These are phyloP conservation scores for Suillus plorans DNA, from an alignment of 768 basidiomycete species.

Conservation along the genomic window DNA sequence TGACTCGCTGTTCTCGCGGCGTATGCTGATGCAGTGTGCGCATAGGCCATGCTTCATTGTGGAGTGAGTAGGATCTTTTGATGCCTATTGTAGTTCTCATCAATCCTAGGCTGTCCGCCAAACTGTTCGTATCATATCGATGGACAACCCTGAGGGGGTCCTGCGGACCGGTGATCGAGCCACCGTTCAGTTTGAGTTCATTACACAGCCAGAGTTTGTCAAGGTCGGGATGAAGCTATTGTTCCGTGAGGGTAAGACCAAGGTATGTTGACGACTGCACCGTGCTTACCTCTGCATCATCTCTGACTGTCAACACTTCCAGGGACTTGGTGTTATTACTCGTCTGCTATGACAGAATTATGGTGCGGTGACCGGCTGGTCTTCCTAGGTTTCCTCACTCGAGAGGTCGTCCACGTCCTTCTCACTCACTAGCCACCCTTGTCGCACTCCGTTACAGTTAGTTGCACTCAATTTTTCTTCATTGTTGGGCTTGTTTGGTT, in stretches of 20 bases:
- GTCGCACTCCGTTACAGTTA: no score
- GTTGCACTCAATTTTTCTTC: not conserved
- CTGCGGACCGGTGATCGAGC: constrained; percentile 94
- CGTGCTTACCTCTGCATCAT: constrained; percentile 4
- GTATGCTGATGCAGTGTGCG: not conserved
- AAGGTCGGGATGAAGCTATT: constrained; percentile 93
- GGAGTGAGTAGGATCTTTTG: constrained; percentile 50
- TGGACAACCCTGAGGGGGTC: constrained; percentile 88
- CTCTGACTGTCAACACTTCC: constrained; percentile 9
- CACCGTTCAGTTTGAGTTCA: constrained; percentile 93
- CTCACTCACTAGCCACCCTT: not conserved
- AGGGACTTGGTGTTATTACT: constrained; percentile 82
- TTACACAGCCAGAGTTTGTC: constrained; percentile 87
- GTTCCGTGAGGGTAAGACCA: constrained; percentile 95
- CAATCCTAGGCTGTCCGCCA: constrained; percentile 74
- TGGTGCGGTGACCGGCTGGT: not conserved
- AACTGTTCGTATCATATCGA: constrained; percentile 86
- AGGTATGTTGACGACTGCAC: constrained; percentile 45
- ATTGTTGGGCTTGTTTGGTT: not conserved
- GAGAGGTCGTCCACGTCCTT: not conserved
- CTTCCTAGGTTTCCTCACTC: not conserved
- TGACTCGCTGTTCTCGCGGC: not conserved
- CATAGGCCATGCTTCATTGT: constrained; percentile 88
- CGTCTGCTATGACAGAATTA: constrained; percentile 46
- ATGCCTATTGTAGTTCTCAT: constrained; percentile 7